Percentiles rank a stretch among this genome's conserved stretches.
phyloP scores from a whole-genome alignment of 495 filamentous ascomycete genomes.

The Patellaria atrata region DNA sequence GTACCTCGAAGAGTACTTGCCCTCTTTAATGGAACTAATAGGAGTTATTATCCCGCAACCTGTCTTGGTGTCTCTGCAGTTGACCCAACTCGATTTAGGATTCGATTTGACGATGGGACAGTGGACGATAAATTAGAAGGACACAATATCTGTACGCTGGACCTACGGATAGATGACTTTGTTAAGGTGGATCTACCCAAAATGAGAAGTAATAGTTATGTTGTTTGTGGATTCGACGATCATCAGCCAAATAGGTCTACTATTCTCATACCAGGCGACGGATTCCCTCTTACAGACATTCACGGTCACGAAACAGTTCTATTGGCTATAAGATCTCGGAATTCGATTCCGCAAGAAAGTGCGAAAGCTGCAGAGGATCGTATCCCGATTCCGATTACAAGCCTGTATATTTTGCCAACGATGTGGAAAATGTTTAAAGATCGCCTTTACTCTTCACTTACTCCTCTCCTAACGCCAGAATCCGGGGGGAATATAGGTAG shows the following conservation, averaged over 20 bases:
- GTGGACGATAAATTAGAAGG: conserved; percentile 14
- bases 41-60: conserved; percentile 28
- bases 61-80: conserved; percentile 18
- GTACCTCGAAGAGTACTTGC: conserved; percentile 27
- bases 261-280: conserved; percentile 8
- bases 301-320: conserved; percentile 21
- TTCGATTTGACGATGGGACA: conserved; percentile 31
- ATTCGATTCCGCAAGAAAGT: conserved; percentile 14
- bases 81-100: conserved; percentile 6
- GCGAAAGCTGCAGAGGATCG: not conserved
- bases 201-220: conserved; percentile 25
- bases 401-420: conserved; percentile 25
- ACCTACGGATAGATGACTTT: conserved; percentile 26
- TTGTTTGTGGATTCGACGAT: conserved; percentile 27
- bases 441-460: conserved; percentile 18
- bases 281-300: conserved; percentile 21
- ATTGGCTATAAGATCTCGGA: conserved; percentile 20
- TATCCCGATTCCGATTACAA: conserved; percentile 21
- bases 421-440: conserved; percentile 24
- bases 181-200: conserved; percentile 28
- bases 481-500: conserved; percentile 2
- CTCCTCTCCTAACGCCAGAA: not conserved
- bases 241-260: not conserved
- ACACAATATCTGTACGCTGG: conserved; percentile 18
- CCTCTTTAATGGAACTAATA: conserved; percentile 21